Conservation (phyloP, 1,139 yeast species). For the Pneumocystis canis region DNA sequence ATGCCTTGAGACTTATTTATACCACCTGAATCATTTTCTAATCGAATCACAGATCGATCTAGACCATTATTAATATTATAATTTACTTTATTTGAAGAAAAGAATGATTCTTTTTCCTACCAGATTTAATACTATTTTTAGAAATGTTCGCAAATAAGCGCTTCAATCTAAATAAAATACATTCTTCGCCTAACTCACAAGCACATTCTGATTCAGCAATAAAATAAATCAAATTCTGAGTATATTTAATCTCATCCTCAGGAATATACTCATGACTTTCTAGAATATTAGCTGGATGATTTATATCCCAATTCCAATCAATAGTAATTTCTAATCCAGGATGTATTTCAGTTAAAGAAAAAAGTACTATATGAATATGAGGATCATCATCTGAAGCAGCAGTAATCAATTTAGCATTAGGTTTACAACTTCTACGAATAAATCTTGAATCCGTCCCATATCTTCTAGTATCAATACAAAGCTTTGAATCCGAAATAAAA, state of each 20-base stretch:
- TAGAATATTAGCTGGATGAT: conserved; percentile 56
- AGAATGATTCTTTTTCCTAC: not conserved
- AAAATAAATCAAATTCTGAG: conserved; percentile 4
- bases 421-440: conserved; percentile 56
- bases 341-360: conserved; percentile 42
- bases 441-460: conserved; percentile 68
- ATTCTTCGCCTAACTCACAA: conserved; percentile 10
- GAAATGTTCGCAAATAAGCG: conserved; percentile 3
- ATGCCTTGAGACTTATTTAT: conserved; percentile 6
- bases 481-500: conserved; percentile 35
- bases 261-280: conserved; percentile 2
- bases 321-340: conserved; percentile 56
- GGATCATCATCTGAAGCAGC: conserved; percentile 33
- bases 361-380: conserved; percentile 41
- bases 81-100: not conserved
- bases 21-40: not conserved
- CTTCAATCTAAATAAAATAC: conserved; percentile 9
- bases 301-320: conserved; percentile 77
- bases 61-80: not conserved
- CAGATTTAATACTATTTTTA: not conserved
- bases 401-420: conserved; percentile 55
- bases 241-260: conserved; percentile 4
- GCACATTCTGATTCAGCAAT: conserved; percentile 10
- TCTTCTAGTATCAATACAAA: conserved; percentile 64
- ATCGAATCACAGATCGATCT: not conserved